phyloP scores from a whole-genome alignment of 108 stramenopile genomes.

The Cyclotella kingstonii region DNA sequence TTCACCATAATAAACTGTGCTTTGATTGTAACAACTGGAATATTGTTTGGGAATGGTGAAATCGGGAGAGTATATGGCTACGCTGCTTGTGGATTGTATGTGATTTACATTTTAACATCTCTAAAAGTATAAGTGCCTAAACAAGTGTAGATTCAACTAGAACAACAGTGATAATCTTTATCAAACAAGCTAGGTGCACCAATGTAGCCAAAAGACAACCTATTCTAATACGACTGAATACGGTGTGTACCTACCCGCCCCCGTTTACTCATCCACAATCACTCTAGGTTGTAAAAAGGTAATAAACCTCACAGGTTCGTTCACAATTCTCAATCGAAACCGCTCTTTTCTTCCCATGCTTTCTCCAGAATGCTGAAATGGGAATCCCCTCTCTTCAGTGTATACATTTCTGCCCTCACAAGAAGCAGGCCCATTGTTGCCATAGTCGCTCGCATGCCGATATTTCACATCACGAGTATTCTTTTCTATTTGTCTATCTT shows the following conservation, averaged over 20 bases:
- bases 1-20: slow-evolving; percentile 42
- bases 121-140: slow-evolving; percentile 20
- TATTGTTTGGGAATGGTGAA: slow-evolving; percentile 39
- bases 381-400: slow-evolving; percentile 35
- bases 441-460: no score
- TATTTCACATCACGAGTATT: no score
- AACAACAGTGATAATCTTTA: no score
- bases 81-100: slow-evolving; percentile 36
- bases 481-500: not conserved
- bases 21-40: slow-evolving; percentile 32
- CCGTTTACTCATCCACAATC: slow-evolving; percentile 40
- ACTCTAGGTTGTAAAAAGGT: slow-evolving; percentile 54
- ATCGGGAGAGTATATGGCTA: slow-evolving; percentile 41
- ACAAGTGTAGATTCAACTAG: no score
- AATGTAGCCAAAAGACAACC: no score
- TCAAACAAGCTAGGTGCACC: no score
- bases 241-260: no score
- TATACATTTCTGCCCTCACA: not conserved
- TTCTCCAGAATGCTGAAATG: slow-evolving; percentile 78
- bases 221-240: no score
- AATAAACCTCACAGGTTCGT: slow-evolving; percentile 59
- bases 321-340: slow-evolving; percentile 49
- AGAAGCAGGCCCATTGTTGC: no score
- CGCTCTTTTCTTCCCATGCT: slow-evolving; percentile 46
- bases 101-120: slow-evolving; percentile 35